Base-by-base conservation (phyloP, 768 basidiomycete genomes). In the Mycena sanguinolenta region DNA sequence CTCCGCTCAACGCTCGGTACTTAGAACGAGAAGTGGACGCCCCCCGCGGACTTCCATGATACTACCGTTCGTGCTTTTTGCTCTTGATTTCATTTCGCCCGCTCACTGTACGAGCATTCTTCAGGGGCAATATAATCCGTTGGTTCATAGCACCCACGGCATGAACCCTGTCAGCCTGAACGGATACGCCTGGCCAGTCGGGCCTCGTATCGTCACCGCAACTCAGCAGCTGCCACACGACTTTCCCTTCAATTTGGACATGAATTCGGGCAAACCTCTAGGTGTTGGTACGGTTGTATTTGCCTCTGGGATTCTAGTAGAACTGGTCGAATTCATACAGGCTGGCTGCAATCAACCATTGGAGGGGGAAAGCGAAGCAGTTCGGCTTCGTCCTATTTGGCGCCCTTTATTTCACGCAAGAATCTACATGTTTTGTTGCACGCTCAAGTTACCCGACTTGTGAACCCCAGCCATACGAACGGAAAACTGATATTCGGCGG, bases 11-110 rank as follows among this genome's bases (percentile, higher is more conserved):
- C n/a, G n/a, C n/a, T n/a, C n/a, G n/a, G n/a, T n/a, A n/a, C n/a
- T 38, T 57, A 57, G 55, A 57, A 57, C 34, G 55, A 57, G 55
- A 57, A 57, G 36, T 57, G 55, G 55, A 17, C 19, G 4, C 55
- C 55, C 1, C 55, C 55, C 14, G 55, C n/a, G 17, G 55, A 57
- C 27, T 57, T 57, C 4, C 55, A 57, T 36, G 55, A 57, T 57
- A 57, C 34, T 4, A 57, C 8, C 16, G 55, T 57, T 4, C 46
- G 44, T n/a, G 30, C 0, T 21, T 28, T 34, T 14, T 38, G n/a
- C n/a, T n/a, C n/a, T n/a, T n/a, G n/a, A n/a, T 14, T 38, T 2
- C 30, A 28, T 28, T n/a, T 7, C 17, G 0, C 28, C 39, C 25
- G 17, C 28, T 32, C 25, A 38, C 36, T 14, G 14, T 38, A 38